phyloP scores from a whole-genome alignment of 306 rosid species.

The Rosa rugosa region DNA sequence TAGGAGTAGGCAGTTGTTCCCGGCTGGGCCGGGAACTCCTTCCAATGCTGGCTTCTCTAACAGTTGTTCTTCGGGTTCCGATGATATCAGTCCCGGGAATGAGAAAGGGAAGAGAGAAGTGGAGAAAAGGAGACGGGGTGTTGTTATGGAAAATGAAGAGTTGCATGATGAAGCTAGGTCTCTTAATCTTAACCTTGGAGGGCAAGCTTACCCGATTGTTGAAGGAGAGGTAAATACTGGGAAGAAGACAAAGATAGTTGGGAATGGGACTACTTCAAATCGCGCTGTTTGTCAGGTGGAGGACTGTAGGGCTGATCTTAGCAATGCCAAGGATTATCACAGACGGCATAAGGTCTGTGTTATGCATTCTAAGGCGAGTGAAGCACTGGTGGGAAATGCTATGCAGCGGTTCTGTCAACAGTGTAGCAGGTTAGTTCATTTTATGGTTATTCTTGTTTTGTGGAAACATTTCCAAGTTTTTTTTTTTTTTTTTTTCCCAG shows the following conservation, averaged over 20 bases:
- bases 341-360: conserved; percentile 77
- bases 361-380: conserved; percentile 68
- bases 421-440: conserved; percentile 68
- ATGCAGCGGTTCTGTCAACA: conserved; percentile 95
- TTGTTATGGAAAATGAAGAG: conserved; percentile 55
- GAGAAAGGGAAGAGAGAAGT: conserved; percentile 59
- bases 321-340: conserved; percentile 73
- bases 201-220: conserved; percentile 40
- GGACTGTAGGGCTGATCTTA: conserved; percentile 75
- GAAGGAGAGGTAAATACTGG: conserved; percentile 59
- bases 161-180: conserved; percentile 50
- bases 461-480: conserved; percentile 12
- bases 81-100: conserved; percentile 48
- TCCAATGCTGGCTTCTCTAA: conserved; percentile 58
- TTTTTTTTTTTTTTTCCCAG: not conserved
- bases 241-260: conserved; percentile 63
- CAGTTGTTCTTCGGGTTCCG: conserved; percentile 77
- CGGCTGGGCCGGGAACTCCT: conserved; percentile 49
- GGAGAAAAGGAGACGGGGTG: conserved; percentile 69
- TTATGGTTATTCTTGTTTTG: conserved; percentile 20
- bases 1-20: conserved; percentile 58
- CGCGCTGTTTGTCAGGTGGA: conserved; percentile 81
- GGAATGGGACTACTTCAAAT: conserved; percentile 52
- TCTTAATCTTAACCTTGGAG: conserved; percentile 66
- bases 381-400: conserved; percentile 65